phyloP scores from a whole-genome alignment of 768 basidiomycete genomes.

The Podaxis pistillaris region DNA sequence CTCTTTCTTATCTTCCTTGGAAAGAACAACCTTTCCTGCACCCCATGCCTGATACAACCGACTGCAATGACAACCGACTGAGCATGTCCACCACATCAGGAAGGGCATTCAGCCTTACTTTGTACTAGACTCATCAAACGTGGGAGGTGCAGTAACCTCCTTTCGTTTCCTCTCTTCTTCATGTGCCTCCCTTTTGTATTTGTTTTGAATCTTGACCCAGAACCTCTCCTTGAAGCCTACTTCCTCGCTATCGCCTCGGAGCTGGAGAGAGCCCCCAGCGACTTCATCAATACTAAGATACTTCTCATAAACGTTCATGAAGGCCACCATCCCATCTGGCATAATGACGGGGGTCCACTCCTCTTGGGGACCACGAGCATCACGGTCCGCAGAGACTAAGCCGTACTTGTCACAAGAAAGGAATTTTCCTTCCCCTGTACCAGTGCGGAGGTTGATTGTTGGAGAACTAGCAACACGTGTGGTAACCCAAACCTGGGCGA shows the following conservation, averaged over 20 bases:
- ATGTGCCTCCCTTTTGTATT: conserved; percentile 81
- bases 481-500: conserved; percentile 89
- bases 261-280: conserved; percentile 74
- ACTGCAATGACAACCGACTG: conserved; percentile 34
- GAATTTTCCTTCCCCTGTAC: conserved; percentile 88
- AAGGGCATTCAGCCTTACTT: conserved; percentile 51
- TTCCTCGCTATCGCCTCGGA: conserved; percentile 83
- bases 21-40: conserved; percentile 70
- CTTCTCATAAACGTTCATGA: conserved; percentile 88
- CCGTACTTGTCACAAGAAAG: conserved; percentile 86
- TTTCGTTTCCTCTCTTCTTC: conserved; percentile 77
- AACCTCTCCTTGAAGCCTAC: conserved; percentile 86
- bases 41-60: conserved; percentile 83
- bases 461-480: conserved; percentile 83
- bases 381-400: conserved; percentile 77
- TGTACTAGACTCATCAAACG: conserved; percentile 69
- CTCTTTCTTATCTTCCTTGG: conserved; percentile 69
- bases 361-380: conserved; percentile 90
- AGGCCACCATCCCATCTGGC: conserved; percentile 83
- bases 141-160: conserved; percentile 46
- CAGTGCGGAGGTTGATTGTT: conserved; percentile 84
- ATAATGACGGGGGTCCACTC: conserved; percentile 88
- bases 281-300: conserved; percentile 85
- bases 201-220: conserved; percentile 86
- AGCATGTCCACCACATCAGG: neutral